These are phyloP conservation scores for Novymonas esmeraldas DNA, from an alignment of 208 protist genomes.

Conservation along the genomic window DNA sequence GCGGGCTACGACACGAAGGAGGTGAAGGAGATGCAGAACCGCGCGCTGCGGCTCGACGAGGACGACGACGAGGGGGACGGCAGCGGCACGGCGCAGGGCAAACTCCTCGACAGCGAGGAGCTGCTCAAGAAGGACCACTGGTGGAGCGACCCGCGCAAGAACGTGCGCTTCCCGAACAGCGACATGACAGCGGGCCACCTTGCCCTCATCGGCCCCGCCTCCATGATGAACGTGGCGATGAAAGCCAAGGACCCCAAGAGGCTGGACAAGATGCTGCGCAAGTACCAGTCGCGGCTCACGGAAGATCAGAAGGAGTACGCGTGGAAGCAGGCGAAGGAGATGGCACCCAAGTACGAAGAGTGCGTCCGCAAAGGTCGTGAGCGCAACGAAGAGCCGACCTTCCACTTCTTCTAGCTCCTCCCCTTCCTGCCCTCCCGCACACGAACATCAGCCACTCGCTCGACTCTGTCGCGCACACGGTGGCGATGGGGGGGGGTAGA, in stretches of 20 bases:
- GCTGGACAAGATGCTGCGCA: slow-evolving; percentile 86
- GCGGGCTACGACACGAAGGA: slow-evolving; percentile 85
- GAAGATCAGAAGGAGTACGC: slow-evolving; percentile 89
- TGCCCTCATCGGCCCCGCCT: slow-evolving; percentile 80
- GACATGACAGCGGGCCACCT: slow-evolving; percentile 84
- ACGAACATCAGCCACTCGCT: no score
- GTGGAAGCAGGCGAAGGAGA: slow-evolving; percentile 89
- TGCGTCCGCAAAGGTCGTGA: slow-evolving; percentile 76
- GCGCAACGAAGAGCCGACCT: slow-evolving; percentile 82
- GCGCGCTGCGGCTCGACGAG: slow-evolving; percentile 65
- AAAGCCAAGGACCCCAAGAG: slow-evolving; percentile 83
- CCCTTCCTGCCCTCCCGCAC: not conserved
- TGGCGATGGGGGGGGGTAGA: no score
- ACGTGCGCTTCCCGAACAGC: slow-evolving; percentile 78
- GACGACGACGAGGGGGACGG: slow-evolving; percentile 54
- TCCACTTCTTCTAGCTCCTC: slow-evolving; percentile 79
- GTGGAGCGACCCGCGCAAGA: slow-evolving; percentile 88
- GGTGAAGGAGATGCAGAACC: slow-evolving; percentile 76
- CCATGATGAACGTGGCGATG: slow-evolving; percentile 90
- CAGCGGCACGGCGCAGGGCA: slow-evolving; percentile 46
- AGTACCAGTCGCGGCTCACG: slow-evolving; percentile 78
- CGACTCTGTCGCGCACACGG: no score
- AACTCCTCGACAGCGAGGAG: slow-evolving; percentile 83
- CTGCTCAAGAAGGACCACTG: slow-evolving; percentile 90
- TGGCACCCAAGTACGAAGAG: slow-evolving; percentile 88